Conservation (phyloP, 139 green algal genomes). For the Coccomyxa sp. region DNA sequence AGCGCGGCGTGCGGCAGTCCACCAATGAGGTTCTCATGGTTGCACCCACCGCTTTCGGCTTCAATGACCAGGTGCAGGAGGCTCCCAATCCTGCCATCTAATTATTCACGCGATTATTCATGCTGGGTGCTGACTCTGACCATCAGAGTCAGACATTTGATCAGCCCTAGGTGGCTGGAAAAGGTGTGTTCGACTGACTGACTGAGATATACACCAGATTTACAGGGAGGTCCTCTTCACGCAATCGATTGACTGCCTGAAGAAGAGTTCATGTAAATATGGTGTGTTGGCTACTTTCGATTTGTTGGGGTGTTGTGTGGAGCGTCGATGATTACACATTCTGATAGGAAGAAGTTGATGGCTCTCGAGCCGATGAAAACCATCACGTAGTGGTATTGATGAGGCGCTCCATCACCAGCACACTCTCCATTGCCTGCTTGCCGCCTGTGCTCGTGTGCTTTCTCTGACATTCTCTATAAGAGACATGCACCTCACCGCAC, state of each 20-base stretch:
- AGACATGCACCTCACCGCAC: too few species aligned
- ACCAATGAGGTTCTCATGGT: slow-evolving; percentile 89
- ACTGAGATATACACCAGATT: too few species aligned
- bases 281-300: too few species aligned
- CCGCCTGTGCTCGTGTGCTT: not conserved
- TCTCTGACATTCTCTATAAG: not conserved
- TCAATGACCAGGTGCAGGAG: slow-evolving; percentile 71
- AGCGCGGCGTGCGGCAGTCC: slow-evolving; percentile 45
- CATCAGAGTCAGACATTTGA: too few species aligned
- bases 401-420: not conserved
- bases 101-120: too few species aligned
- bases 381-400: not conserved
- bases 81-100: not conserved
- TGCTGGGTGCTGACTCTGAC: too few species aligned
- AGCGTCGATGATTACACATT: not conserved
- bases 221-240: not conserved
- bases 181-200: too few species aligned
- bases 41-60: slow-evolving; percentile 89
- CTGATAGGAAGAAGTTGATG: slow-evolving; percentile 6
- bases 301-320: not conserved
- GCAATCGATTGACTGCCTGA: too few species aligned
- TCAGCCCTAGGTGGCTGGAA: too few species aligned
- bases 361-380: not conserved
- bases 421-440: not conserved
- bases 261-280: too few species aligned